A percentile compares a stretch with the other conserved stretches of the same genome.
These are phyloP conservation scores for Fusarium musae DNA, from an alignment of 2,329 filamentous ascomycete species.

Conservation along the genomic window DNA sequence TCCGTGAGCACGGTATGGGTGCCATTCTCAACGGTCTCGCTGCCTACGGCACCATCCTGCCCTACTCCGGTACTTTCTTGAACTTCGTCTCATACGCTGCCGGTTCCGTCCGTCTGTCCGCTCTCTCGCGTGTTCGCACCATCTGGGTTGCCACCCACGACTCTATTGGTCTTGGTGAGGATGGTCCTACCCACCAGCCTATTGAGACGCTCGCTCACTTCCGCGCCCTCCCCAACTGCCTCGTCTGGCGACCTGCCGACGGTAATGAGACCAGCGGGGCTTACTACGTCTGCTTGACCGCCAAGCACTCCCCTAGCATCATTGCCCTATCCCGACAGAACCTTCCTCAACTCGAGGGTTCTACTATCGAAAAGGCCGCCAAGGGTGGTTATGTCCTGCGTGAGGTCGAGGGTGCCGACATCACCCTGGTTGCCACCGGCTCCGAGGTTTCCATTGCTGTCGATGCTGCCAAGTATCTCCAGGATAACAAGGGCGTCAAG, in stretches of 20 bases:
- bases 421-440: slow-evolving; percentile 94
- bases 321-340: slow-evolving; percentile 97
- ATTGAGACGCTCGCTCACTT: slow-evolving; percentile 98
- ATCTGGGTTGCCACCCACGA: slow-evolving; percentile 99
- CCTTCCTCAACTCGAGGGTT: slow-evolving; percentile 96
- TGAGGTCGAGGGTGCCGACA: slow-evolving; percentile 83
- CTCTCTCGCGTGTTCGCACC: slow-evolving; percentile 87
- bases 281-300: slow-evolving; percentile 94
- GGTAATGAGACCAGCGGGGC: slow-evolving; percentile 98
- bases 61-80: slow-evolving; percentile 95
- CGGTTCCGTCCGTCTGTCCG: slow-evolving; percentile 92
- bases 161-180: slow-evolving; percentile 98
- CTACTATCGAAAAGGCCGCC: slow-evolving; percentile 85
- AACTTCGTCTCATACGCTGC: slow-evolving; percentile 99
- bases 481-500: slow-evolving; percentile 87
- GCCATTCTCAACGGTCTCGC: slow-evolving; percentile 95
- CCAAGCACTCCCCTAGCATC: slow-evolving; percentile 90
- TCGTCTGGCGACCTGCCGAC: slow-evolving; percentile 99
- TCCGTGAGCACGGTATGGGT: slow-evolving; percentile 92
- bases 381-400: slow-evolving; percentile 96
- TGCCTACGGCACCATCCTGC: slow-evolving; percentile 94
- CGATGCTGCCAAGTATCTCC: slow-evolving; percentile 90
- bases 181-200: slow-evolving; percentile 98
- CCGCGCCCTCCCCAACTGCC: slow-evolving; percentile 98
- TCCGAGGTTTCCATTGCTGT: slow-evolving; percentile 95